Evolutionary conservation across 306 rosid species (phyloP), one percentile per base, ranked within the genome.

Genomic region (Cyamopsis tetragonoloba): DNA sequence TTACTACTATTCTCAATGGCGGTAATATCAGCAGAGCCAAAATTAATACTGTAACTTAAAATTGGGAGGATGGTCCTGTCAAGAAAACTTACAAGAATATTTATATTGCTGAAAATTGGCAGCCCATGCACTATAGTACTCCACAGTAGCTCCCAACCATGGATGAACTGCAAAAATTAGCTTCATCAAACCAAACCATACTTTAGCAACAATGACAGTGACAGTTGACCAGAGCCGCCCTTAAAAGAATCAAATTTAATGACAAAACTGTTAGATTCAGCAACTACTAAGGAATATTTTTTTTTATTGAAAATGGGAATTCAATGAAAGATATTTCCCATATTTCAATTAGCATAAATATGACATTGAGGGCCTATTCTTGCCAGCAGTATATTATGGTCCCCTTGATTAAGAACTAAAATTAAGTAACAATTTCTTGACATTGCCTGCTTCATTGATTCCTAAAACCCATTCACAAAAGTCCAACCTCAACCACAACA

Each of bases 141-240:
- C 96, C 96, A 89, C 32, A 92, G 68, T 15, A 77, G 70, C 77
- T 87, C 86, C 98, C 98, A 89, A 65, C 89, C 83, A 71, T 71
- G 56, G 68, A 82, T 48, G 50, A 82, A 69, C 98, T 92, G 89
- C 84, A 82, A 64, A 75, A 69, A 38, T 27, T 66, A 43, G 60
- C 57, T 76, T 54, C 7, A 64, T 30, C n/a, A 73, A 81, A 48
- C 55, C 76, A 82, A 60, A 69, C 26, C 62, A 62, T 38, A 23
- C 26, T 62, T 54, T 20, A 55, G 18, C 13, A 27, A 34, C 10
- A 55, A 59, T n/a, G 1, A 41, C 22, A 71, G 7, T 13, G 43
- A 72, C 69, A 68, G 46, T 35, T 17, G 10, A 43, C n/a, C 49
- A 35, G 11, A 5, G 53, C 49, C 44, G 56, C 46, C 48, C 14